Percentiles rank a stretch among this genome's conserved stretches.
Conservation (phyloP, 352 stramenopile genomes). For the Phytopythium vexans region DNA sequence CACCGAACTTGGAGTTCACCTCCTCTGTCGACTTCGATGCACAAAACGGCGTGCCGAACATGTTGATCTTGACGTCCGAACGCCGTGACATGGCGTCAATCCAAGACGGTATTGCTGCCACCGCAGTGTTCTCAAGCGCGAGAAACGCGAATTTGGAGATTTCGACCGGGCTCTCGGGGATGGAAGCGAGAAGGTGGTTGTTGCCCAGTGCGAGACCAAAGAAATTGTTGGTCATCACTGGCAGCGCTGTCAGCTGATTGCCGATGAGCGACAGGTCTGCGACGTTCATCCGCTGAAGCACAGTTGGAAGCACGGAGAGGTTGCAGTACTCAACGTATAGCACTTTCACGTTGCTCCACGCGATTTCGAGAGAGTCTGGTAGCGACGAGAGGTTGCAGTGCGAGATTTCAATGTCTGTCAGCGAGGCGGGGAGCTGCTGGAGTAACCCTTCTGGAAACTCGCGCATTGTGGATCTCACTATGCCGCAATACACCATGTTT, state of each 20-base stretch:
- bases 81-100: background rate
- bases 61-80: background rate
- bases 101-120: constrained; percentile 5
- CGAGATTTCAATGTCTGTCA: constrained; percentile 16
- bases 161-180: no score
- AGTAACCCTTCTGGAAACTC: constrained; percentile 5
- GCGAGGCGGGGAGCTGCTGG: constrained; percentile 2
- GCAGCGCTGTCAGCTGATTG: constrained; percentile 8
- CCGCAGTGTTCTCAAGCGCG: constrained; percentile 9
- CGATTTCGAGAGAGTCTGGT: constrained; percentile 9
- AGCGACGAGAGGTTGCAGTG: constrained; percentile 10
- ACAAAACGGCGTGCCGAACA: constrained; percentile 12
- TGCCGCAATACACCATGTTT: constrained; percentile 11
- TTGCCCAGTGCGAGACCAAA: no score
- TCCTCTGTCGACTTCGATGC: no score
- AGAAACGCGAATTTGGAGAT: no score
- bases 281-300: constrained; percentile 3
- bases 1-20: constrained; percentile 3
- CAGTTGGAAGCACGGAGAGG: constrained; percentile 1
- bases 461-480: constrained; percentile 12
- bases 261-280: constrained; percentile 13
- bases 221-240: background rate
- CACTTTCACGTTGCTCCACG: no score
- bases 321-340: constrained; percentile 17
- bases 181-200: no score